Conservation (phyloP, 306 rosid species). For the Cucurbita pepo region DNA sequence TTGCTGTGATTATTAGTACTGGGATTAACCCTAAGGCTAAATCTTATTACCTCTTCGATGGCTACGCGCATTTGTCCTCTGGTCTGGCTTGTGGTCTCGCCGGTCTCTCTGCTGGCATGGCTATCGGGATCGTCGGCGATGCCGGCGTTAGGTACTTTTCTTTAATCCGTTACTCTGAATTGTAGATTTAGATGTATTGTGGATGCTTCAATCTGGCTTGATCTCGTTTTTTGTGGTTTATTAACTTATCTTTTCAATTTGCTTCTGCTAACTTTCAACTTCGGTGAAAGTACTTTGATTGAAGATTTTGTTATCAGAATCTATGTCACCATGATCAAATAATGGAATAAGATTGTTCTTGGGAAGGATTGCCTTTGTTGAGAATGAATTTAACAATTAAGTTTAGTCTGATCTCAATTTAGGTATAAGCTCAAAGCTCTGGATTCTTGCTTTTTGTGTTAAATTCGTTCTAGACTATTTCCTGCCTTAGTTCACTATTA, state of each 20-base stretch:
- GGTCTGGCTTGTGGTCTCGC: constrained; percentile 53
- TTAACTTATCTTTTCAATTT: neutral
- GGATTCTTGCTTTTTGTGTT: neutral
- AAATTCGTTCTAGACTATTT: neutral
- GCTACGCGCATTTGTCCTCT: constrained; percentile 45
- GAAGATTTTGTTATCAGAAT: neutral
- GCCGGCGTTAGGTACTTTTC: constrained; percentile 37
- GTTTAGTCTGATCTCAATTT: neutral
- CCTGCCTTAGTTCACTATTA: neutral
- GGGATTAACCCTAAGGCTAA: constrained; percentile 54
- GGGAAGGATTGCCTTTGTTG: neutral
- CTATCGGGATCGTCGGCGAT: constrained; percentile 51
- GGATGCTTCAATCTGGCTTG: neutral
- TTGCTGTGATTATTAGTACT: constrained; percentile 42
- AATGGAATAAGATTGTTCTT: neutral
- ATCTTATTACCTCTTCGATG: constrained; percentile 46
- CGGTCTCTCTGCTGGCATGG: constrained; percentile 52
- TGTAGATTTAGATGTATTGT: neutral
- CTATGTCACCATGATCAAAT: neutral
- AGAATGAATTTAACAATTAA: neutral
- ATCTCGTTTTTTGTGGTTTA: neutral
- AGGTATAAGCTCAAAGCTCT: neutral
- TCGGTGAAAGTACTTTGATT: neutral
- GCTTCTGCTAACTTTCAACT: neutral
- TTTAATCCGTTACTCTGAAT: neutral